phyloP scores from a whole-genome alignment of 495 filamentous ascomycete genomes.

The Penicillium cosmopolitanum region DNA sequence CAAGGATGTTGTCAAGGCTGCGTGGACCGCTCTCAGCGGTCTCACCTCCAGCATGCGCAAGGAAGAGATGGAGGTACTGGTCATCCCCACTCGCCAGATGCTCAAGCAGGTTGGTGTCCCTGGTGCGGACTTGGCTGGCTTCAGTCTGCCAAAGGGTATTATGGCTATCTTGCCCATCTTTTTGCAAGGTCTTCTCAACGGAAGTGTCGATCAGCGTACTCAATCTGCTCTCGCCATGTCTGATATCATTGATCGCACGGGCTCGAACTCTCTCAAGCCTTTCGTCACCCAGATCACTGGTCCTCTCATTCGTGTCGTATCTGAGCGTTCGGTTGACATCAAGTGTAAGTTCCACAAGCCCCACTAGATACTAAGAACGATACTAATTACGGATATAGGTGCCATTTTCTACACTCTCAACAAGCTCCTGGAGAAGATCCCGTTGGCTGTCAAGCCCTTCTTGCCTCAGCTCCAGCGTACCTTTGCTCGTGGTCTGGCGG shows the following conservation, averaged over 20 bases:
- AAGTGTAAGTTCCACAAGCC: constrained; percentile 55
- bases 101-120: constrained; percentile 86
- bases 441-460: constrained; percentile 93
- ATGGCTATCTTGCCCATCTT: constrained; percentile 96
- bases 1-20: constrained; percentile 82
- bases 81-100: constrained; percentile 79
- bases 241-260: constrained; percentile 91
- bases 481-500: constrained; percentile 92
- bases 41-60: constrained; percentile 89
- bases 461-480: constrained; percentile 94
- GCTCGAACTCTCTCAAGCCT: constrained; percentile 78
- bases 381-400: constrained; percentile 45
- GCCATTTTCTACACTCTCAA: constrained; percentile 94
- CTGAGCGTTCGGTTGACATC: constrained; percentile 91
- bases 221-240: constrained; percentile 92
- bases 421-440: constrained; percentile 95
- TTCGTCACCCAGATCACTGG: constrained; percentile 98
- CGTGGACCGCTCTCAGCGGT: constrained; percentile 86
- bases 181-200: constrained; percentile 96
- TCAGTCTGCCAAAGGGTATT: constrained; percentile 95
- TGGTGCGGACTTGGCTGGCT: constrained; percentile 83
- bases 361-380: background rate
- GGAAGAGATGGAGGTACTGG: constrained; percentile 97
- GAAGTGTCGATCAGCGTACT: constrained; percentile 85
- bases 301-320: constrained; percentile 94